Base-by-base conservation (phyloP, 1,284 basidiomycete species). In the Ganoderma multipileum region DNA sequence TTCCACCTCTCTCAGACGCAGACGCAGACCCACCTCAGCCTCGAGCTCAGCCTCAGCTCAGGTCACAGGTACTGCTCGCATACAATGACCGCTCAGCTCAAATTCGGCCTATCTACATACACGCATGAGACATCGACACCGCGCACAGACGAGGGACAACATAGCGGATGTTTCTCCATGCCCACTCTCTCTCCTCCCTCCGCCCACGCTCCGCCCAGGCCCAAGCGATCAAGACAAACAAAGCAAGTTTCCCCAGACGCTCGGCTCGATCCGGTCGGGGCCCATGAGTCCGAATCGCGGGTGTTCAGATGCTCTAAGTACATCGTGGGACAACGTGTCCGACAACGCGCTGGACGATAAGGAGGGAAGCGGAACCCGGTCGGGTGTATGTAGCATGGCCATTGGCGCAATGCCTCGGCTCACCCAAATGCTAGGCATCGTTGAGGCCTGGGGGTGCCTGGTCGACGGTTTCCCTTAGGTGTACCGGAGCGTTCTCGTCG, bases 161-260 rank as follows among this genome's bases (percentile, higher is more conserved):
- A 63, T 67, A 67, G 66, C 61, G 61, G 61, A 38, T 59, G 61
- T 63, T 58, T 50, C 65, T 47, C 20, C 33, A 39, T 26, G 52
- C 28, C 63, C 63, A 23, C 26, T 30, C 63, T 36, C 63, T 41
- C 39, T 42, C 55, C 28, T n/a, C 20, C 36, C n/a, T 39, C 41
- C 55, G 12, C 7, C 16, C 52, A 18, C 39, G 28, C 38, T 20
- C 52, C 14, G 14, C 38, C 14, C 63, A 9, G 11, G 18, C 47
- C 62, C 55, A 57, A 26, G 55, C 9, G 18, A 47, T 47, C 44
- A n/a, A 47, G 44, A 28, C 44, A 60, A 26, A 42, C 36, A 42
- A 52, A 50, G n/a, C 47, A 28, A 18, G 16, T 18, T 16, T 55
- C 41, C n/a, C 64, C 54, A 57, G 44, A 61, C 38, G 47, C 52